These are phyloP conservation scores for Hypseocharis bilobata DNA, from an alignment of 441 rosid genomes.

Conservation along the genomic window DNA sequence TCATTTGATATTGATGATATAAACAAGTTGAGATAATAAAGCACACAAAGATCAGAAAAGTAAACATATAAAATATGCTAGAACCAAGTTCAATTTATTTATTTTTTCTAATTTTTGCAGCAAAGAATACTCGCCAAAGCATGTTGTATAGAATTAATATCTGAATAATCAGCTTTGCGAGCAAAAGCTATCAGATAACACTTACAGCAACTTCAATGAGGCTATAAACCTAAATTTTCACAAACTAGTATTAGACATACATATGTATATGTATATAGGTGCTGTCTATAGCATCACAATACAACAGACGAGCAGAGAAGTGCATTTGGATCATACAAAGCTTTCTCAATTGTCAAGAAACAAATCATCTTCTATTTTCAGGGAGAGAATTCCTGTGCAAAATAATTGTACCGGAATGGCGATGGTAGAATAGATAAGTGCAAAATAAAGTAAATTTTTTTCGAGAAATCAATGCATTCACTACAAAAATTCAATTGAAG, in stretches of 20 bases:
- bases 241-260: too few species aligned
- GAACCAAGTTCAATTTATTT: too few species aligned
- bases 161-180: conserved; percentile 1
- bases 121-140: neutral
- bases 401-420: neutral
- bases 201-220: neutral
- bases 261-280: too few species aligned
- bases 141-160: too few species aligned
- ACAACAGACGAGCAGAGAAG: neutral
- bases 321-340: neutral
- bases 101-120: neutral
- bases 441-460: too few species aligned
- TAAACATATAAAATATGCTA: neutral
- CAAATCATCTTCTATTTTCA: too few species aligned
- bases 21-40: neutral
- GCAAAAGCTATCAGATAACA: neutral
- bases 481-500: neutral
- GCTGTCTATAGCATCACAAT: too few species aligned
- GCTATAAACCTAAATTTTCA: neutral
- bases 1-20: neutral
- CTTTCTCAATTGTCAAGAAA: too few species aligned
- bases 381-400: neutral
- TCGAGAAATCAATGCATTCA: neutral
- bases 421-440: too few species aligned
- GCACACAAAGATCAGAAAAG: neutral